These are phyloP conservation scores for Balansia obtecta DNA, from an alignment of 2,329 filamentous ascomycete genomes.

Conservation along the genomic window DNA sequence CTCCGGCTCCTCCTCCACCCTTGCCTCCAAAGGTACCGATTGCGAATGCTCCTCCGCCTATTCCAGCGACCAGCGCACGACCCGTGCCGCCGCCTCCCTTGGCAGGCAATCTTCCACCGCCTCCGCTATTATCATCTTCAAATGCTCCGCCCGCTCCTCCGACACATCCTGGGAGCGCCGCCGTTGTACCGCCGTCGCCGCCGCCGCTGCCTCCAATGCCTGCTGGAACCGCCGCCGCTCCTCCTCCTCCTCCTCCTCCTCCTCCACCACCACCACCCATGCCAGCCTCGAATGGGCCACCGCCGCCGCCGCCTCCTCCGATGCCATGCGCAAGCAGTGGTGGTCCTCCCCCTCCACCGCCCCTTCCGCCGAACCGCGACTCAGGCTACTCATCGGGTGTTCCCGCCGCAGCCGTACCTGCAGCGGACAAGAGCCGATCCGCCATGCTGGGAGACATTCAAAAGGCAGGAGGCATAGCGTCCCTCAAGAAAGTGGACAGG, in stretches of 20 bases:
- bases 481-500: conserved; percentile 65
- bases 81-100: conserved; percentile 41
- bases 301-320: conserved; percentile 28
- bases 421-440: conserved; percentile 34
- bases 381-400: conserved; percentile 44
- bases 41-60: conserved; percentile 31
- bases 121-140: conserved; percentile 29
- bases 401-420: conserved; percentile 31
- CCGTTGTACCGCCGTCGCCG: conserved; percentile 30
- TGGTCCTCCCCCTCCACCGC: conserved; percentile 34
- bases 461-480: conserved; percentile 50
- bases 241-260: conserved; percentile 26
- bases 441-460: conserved; percentile 63
- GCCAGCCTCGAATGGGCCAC: conserved; percentile 23
- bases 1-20: conserved; percentile 29
- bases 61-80: conserved; percentile 38
- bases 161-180: conserved; percentile 14
- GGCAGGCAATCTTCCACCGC: conserved; percentile 25
- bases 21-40: conserved; percentile 36
- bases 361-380: conserved; percentile 45
- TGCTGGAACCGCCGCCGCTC: conserved; percentile 17
- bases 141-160: background rate
- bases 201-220: conserved; percentile 17
- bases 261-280: conserved; percentile 21
- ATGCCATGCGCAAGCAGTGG: conserved; percentile 14